Evolutionary conservation across 2,329 filamentous ascomycete genomes (phyloP).

Genomic region (Tolypocladium ovalisporum): DNA sequence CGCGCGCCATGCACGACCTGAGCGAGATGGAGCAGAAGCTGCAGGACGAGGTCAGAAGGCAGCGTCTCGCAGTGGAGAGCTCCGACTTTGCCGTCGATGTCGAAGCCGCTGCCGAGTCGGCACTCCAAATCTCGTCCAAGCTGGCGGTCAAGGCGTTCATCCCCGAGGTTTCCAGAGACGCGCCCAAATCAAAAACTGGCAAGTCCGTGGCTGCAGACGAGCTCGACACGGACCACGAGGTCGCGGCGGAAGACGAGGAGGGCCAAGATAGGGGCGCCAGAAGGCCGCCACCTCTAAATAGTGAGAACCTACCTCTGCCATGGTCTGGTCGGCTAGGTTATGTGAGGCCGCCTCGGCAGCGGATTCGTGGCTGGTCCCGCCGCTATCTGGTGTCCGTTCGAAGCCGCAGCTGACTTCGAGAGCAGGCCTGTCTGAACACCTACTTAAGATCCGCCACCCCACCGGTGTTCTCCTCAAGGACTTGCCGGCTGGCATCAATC

Average conservation of each 20-base stretch:
- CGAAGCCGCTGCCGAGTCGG: background rate
- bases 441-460: constrained; percentile 75
- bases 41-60: constrained; percentile 29
- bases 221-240: constrained; percentile 1
- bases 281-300: constrained; percentile 70
- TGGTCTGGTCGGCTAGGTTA: constrained; percentile 88
- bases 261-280: constrained; percentile 24
- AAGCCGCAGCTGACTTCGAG: constrained; percentile 2
- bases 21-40: constrained; percentile 38
- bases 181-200: background rate
- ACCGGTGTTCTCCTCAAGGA: constrained; percentile 81
- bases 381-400: background rate
- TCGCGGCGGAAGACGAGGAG: constrained; percentile 12
- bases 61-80: constrained; percentile 35
- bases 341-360: constrained; percentile 37
- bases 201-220: background rate
- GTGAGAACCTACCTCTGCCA: constrained; percentile 70
- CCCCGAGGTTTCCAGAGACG: background rate
- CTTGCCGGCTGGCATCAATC: constrained; percentile 84
- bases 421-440: constrained; percentile 77
- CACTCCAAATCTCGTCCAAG: background rate
- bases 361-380: background rate
- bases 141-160: background rate
- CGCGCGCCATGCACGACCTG: constrained; percentile 31
- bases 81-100: constrained; percentile 17